Evolutionary conservation across 306 rosid species (phyloP), one percentile per base, ranked within the genome.

Genomic region (Medicago lupulina): DNA sequence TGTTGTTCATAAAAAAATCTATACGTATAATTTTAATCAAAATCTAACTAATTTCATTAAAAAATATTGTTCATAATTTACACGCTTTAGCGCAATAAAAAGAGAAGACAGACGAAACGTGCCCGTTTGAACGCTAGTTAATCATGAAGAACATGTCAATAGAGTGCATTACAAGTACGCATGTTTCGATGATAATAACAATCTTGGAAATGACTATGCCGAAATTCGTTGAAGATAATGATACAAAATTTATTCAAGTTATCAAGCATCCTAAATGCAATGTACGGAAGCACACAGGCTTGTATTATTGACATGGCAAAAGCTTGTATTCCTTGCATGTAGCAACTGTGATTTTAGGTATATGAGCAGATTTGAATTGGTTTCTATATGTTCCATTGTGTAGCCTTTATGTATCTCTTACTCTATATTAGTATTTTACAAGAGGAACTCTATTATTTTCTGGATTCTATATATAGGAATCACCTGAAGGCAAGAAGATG

Each of bases 401-500:
- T 44, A 71, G 74, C 44, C 68, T 59, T 73, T 59, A 39, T 68
- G 39, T 43, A 51, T 17, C 15, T 59, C 40, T 14, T 55, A 67
- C 31, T 38, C 25, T 50, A 40, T 25, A 34, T 67, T 2, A 15
- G 36, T 66, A 53, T 44, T 79, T 70, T 36, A 31, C 23, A 19
- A 36, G 2, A 25, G 81, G 62, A 59, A 11, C 23, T 51, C 6
- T 79, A 16, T 60, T 55, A 38, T 62, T 70, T 77, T 21, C 17
- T 68, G 40, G 38, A 46, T 73, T 54, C 43, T 69, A 49, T 49
- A 46, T 62, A 54, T 34, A 95, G 99, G 90, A 91, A 67, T 95
- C 99, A 75, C 82, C 75, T 62, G 96, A 92, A 80, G 99, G 99
- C 70, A 92, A 70, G 81, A 83, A 79, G 80, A 85, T 95, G 87